Base-by-base conservation (phyloP, 2,329 filamentous ascomycete species). In the Penicillium sp. region DNA sequence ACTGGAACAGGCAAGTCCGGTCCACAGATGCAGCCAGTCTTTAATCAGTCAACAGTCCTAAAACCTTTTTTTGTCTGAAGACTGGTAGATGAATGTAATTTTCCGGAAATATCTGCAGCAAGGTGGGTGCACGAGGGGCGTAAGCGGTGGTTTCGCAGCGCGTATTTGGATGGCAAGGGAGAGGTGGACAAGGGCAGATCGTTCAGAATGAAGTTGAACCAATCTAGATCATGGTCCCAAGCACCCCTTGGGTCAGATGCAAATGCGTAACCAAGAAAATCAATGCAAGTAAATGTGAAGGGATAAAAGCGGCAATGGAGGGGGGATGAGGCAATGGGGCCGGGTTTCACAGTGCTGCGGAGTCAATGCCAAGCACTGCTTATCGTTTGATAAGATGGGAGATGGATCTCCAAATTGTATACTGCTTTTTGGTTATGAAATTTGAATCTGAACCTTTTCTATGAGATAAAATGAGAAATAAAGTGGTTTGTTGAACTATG, bases 381-480 rank as follows among this genome's bases (percentile, higher is more conserved):
- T 65, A 67, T 67, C 65, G 45, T 17, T 55, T 54, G 63, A 65
- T 66, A 64, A 65, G 64, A 63, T 58, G 60, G 50, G 21, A 23
- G 27, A 47, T 47, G 39, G 36, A 8, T 31, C 38, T 21, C 31
- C 8, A 47, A 41, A 27, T 19, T 27, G 8, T 27, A 27, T 33
- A 44, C 27, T 4, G 7, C 13, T 17, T 31, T 31, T 29, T 4
- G 4, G 7, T 17, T 19, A n/a, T n/a, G 15, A 17, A 45, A 8
- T 6, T 10, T 50, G 41, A 12, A 50, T 42, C 21, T 43, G 17
- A 35, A 35, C 5, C 9, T 19, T 45, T 38, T 7, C 12, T 23
- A 36, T 2, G 27, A 21, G 8, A 19, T 13, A 61, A 31, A 27
- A 31, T 21, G 3, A 31, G 49, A 5, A 35, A 19, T 23, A n/a